Evolutionary conservation across 208 protist genomes (phyloP).

Genomic region (Endotrypanum monterogeii): DNA sequence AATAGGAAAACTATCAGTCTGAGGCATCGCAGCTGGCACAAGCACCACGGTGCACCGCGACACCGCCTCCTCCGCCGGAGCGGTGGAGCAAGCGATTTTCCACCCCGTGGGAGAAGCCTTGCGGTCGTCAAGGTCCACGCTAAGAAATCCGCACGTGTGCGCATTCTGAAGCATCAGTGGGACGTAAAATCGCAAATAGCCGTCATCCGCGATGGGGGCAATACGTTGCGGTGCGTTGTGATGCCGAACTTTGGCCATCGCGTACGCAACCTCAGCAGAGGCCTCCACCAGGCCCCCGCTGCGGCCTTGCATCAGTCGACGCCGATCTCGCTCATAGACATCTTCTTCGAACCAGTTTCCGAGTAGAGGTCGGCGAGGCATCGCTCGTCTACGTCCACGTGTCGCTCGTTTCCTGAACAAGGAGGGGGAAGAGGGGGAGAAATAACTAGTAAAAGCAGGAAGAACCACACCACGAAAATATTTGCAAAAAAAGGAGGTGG

Average conservation of each 20-base stretch:
- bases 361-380: slow-evolving; percentile 69
- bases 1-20: slow-evolving; percentile 68
- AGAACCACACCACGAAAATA: not conserved
- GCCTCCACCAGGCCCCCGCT: slow-evolving; percentile 65
- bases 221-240: slow-evolving; percentile 78
- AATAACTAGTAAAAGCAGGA: not conserved
- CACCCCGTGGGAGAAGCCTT: slow-evolving; percentile 50
- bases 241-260: slow-evolving; percentile 78
- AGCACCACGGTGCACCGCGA: slow-evolving; percentile 78
- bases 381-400: slow-evolving; percentile 19
- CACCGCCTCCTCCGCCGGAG: slow-evolving; percentile 52
- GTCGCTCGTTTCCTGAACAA: slow-evolving; percentile 1
- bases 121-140: slow-evolving; percentile 84
- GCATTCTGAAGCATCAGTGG: slow-evolving; percentile 88
- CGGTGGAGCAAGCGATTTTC: slow-evolving; percentile 69
- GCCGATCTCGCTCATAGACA: slow-evolving; percentile 70
- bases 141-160: slow-evolving; percentile 73
- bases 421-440: not conserved
- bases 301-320: slow-evolving; percentile 71
- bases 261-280: slow-evolving; percentile 52
- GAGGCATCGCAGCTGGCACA: slow-evolving; percentile 62
- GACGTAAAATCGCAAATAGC: slow-evolving; percentile 73
- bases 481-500: not conserved
- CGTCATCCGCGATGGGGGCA: slow-evolving; percentile 48
- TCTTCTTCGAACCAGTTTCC: slow-evolving; percentile 91